Evolutionary conservation across 2,329 filamentous ascomycete species (phyloP).

Genomic region (Keithomyces neogunnii): DNA sequence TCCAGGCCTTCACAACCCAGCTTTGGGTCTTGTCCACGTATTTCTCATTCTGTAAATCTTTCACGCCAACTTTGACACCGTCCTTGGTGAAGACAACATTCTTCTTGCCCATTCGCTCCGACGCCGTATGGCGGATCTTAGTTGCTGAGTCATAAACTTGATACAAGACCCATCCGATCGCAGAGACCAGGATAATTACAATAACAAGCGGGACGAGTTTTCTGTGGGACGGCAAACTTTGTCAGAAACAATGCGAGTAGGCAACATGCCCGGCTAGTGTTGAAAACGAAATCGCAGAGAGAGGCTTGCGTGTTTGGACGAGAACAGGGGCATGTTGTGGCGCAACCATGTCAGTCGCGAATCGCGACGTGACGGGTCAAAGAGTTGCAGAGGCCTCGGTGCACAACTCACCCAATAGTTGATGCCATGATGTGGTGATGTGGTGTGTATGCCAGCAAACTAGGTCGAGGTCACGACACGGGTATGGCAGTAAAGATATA

Average conservation of each 20-base stretch:
- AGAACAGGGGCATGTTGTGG: neutral
- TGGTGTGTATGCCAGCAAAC: too few relatives aligned
- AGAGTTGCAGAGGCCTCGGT: neutral
- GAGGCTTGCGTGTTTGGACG: neutral
- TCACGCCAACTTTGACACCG: constrained; percentile 62
- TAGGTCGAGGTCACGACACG: neutral
- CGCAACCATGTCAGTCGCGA: neutral
- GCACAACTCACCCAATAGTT: constrained; percentile 5
- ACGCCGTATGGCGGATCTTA: constrained; percentile 57
- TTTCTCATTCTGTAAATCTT: constrained; percentile 57
- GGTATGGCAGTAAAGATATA: neutral
- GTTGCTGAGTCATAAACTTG: constrained; percentile 61
- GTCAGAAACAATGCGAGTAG: neutral
- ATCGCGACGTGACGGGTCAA: neutral
- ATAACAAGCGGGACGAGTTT: constrained; percentile 60
- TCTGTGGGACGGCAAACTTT: constrained; percentile 21
- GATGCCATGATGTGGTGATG: constrained; percentile 3
- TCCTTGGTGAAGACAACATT: constrained; percentile 71
- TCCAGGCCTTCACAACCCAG: constrained; percentile 59
- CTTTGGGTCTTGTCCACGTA: constrained; percentile 69
- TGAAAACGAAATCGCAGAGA: too few relatives aligned
- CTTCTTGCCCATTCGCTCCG: constrained; percentile 64
- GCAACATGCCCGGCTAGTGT: neutral
- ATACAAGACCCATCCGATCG: constrained; percentile 59
- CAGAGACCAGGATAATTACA: constrained; percentile 46